A percentile compares a stretch with the other conserved stretches of the same genome.
These are phyloP conservation scores for Fusarium robinianum DNA, from an alignment of 2,329 filamentous ascomycete species.

Conservation along the genomic window DNA sequence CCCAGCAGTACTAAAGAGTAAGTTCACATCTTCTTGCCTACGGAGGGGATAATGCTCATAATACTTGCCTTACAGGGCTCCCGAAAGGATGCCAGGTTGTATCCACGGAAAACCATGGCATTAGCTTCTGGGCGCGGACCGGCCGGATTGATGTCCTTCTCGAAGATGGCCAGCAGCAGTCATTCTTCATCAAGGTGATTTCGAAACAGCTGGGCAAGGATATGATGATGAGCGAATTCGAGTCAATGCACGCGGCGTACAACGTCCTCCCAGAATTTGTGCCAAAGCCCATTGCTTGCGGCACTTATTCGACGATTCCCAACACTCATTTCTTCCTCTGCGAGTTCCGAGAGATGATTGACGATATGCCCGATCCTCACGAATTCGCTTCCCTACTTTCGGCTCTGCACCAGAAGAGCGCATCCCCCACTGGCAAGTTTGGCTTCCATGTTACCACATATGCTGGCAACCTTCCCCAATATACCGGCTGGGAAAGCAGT, in stretches of 20 bases:
- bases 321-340: constrained; percentile 19
- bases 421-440: constrained; percentile 43
- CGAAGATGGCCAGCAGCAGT: constrained; percentile 31
- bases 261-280: constrained; percentile 12
- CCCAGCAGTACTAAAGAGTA: constrained; percentile 15
- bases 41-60: constrained; percentile 2
- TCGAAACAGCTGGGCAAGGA: constrained; percentile 10
- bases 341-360: constrained; percentile 24
- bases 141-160: constrained; percentile 39
- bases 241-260: constrained; percentile 9
- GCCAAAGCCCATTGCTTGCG: constrained; percentile 18
- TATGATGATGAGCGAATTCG: constrained; percentile 16
- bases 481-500: constrained; percentile 41
- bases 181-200: constrained; percentile 40
- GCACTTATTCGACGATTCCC: constrained; percentile 6
- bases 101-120: constrained; percentile 39
- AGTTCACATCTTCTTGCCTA: background rate
- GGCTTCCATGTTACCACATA: constrained; percentile 44
- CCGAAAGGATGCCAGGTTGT: constrained; percentile 39
- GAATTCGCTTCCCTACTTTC: constrained; percentile 35
- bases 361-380: constrained; percentile 29
- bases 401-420: constrained; percentile 37
- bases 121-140: constrained; percentile 44
- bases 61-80: constrained; percentile 30
- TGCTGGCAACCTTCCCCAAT: constrained; percentile 39